These are phyloP conservation scores for Polyporus arcularius DNA, from an alignment of 768 basidiomycete species.

Conservation along the genomic window DNA sequence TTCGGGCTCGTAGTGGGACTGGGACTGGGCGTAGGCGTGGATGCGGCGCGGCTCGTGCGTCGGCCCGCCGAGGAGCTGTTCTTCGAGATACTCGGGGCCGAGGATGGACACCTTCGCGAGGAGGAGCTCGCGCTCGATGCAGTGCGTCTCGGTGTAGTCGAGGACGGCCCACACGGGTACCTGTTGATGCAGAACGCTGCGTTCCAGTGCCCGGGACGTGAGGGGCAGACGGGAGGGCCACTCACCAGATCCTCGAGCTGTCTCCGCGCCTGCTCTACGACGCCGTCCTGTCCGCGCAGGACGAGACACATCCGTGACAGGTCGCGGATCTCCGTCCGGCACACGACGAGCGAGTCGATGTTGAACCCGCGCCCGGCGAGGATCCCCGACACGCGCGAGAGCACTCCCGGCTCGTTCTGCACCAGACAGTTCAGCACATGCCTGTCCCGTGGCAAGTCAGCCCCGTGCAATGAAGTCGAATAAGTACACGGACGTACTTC, in stretches of 20 bases:
- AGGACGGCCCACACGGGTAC: conserved; percentile 99
- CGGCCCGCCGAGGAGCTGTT: conserved; percentile 84
- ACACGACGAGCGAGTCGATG: conserved; percentile 97
- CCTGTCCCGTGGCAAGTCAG: conserved; percentile 40
- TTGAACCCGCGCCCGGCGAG: conserved; percentile 98
- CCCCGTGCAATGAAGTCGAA: not conserved
- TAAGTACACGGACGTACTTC: conserved; percentile 55
- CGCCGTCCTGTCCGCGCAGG: conserved; percentile 93
- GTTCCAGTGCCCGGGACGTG: not conserved
- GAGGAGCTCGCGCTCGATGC: conserved; percentile 90
- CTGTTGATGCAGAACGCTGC: conserved; percentile 38
- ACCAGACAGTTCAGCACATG: conserved; percentile 97
- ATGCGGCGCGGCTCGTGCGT: conserved; percentile 70
- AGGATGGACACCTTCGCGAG: conserved; percentile 97
- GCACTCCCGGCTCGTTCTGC: conserved; percentile 98
- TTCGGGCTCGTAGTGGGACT: conserved; percentile 8
- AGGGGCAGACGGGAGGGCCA: conserved; percentile 15
- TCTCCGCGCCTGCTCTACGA: conserved; percentile 94
- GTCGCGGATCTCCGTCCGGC: conserved; percentile 96
- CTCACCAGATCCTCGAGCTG: conserved; percentile 95
- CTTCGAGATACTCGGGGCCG: conserved; percentile 94
- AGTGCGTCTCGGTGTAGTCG: conserved; percentile 92
- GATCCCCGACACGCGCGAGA: conserved; percentile 96
- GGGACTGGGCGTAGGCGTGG: conserved; percentile 2
- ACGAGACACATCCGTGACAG: conserved; percentile 98